Evolutionary conservation across 768 basidiomycete species (phyloP).

Genomic region (Collybia sordida): DNA sequence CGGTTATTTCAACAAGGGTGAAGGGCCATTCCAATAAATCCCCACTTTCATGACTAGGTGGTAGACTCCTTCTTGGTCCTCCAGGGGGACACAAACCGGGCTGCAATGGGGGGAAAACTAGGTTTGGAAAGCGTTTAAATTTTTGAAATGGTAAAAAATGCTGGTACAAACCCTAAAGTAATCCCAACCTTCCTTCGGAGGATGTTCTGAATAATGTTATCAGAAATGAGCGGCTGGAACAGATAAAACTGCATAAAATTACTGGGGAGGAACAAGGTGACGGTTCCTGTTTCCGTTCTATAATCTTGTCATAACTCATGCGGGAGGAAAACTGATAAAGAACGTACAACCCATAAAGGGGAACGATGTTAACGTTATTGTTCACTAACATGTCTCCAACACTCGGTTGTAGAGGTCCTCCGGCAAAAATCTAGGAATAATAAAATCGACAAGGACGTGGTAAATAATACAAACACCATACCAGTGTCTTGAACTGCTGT

Average conservation of each 20-base stretch:
- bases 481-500: too few species aligned
- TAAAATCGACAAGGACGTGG: too few species aligned
- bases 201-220: background rate
- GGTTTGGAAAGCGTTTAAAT: background rate
- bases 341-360: constrained; percentile 17
- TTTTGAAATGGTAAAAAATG: background rate
- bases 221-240: background rate
- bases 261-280: constrained; percentile 5
- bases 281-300: constrained; percentile 13
- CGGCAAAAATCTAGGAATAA: too few species aligned
- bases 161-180: constrained; percentile 4
- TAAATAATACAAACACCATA: too few species aligned
- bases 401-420: too few species aligned
- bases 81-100: background rate
- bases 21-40: background rate
- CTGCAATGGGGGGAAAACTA: background rate
- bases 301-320: background rate
- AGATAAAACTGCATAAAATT: too few species aligned
- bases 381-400: too few species aligned
- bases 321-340: background rate
- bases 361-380: too few species aligned
- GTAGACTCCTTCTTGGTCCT: background rate
- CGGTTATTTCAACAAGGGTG: background rate
- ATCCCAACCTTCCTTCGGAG: constrained; percentile 7
- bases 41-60: constrained; percentile 1